These are phyloP conservation scores for Pharus latifolius DNA, from an alignment of 176 grass and related monocot genomes.

Conservation along the genomic window DNA sequence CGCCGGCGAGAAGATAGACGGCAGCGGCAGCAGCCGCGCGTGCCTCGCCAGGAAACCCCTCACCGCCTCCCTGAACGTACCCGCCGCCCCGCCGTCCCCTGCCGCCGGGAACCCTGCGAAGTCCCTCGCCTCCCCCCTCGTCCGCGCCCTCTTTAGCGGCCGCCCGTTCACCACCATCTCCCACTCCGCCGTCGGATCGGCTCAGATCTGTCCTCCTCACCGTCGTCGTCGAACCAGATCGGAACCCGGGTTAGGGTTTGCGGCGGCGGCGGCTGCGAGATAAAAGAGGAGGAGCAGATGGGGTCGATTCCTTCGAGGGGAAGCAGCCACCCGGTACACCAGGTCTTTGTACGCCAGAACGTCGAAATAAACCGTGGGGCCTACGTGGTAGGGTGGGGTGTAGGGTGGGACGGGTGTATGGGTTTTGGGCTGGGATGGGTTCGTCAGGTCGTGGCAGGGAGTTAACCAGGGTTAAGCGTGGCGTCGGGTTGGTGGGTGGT, in stretches of 20 bases:
- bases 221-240: constrained; percentile 43
- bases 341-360: constrained; percentile 21
- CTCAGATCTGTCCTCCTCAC: constrained; percentile 12
- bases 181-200: constrained; percentile 35
- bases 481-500: constrained; percentile 9
- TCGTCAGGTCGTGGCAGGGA: constrained; percentile 38
- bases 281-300: constrained; percentile 37
- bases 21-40: constrained; percentile 48
- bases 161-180: constrained; percentile 94
- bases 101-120: constrained; percentile 32
- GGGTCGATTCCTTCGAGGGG: constrained; percentile 50
- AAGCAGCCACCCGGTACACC: constrained; percentile 20
- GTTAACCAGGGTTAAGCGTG: constrained; percentile 31
- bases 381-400: neutral
- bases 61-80: constrained; percentile 68
- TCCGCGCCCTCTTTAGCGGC: constrained; percentile 81
- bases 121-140: constrained; percentile 42
- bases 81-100: constrained; percentile 32
- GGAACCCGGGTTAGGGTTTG: constrained; percentile 69
- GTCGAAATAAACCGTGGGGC: neutral
- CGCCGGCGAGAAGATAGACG: constrained; percentile 51
- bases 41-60: constrained; percentile 65
- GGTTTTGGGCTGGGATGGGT: neutral
- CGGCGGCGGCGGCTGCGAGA: constrained; percentile 37
- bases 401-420: constrained; percentile 10